Evolutionary conservation across 805 yeast genomes (phyloP), one percentile per base, ranked within the genome.

Genomic region (Isabelozyma rhagii): DNA sequence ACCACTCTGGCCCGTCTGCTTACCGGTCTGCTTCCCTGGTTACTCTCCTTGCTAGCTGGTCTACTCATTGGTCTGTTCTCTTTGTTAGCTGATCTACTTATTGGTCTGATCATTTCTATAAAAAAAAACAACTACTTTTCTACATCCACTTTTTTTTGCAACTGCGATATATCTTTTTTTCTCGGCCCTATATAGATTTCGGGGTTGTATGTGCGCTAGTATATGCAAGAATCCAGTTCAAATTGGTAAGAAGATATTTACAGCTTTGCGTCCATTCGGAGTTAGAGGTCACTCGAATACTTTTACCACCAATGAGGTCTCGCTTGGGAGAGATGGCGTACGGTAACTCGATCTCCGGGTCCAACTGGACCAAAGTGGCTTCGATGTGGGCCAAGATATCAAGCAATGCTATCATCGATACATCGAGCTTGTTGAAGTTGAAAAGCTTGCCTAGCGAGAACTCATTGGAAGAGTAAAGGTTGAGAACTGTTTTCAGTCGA

Each of bases 231-330:
- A 93, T 77, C 96, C 97, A 93, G 61, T 89, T 90, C 29, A 74
- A 51, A 53, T 93, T 82, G 0, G 94, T 88, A 44, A 92, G 69
- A 10, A 93, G 71, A 60, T 83, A 87, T 58, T 87, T 86, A 68
- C 97, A 91, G 0, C 96, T 93, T 25, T 85, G 81, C 0, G 97
- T 89, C 98, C 98, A 92, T 53, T 87, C 89, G 43, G 82, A 82
- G 62, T 85, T 85, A 3, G 88, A 79, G 1, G 88, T 81, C 1
- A 89, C 77, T 44, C 84, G 73, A n/a, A 93, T 85, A 45, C 88
- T 81, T 49, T 82, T 79, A 1, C 89, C 91, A 1, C 94, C 96
- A 36, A 93, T 85, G 47, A 79, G 78, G 53, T 87, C 96, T 8
- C 76, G 77, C 27, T 58, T 62, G 5, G 57, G 18, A 1, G 80